A percentile compares a stretch with the other conserved stretches of the same genome.
Evolutionary conservation across 1,139 yeast genomes (phyloP).

Genomic region (Sporopachydermia cereana): DNA sequence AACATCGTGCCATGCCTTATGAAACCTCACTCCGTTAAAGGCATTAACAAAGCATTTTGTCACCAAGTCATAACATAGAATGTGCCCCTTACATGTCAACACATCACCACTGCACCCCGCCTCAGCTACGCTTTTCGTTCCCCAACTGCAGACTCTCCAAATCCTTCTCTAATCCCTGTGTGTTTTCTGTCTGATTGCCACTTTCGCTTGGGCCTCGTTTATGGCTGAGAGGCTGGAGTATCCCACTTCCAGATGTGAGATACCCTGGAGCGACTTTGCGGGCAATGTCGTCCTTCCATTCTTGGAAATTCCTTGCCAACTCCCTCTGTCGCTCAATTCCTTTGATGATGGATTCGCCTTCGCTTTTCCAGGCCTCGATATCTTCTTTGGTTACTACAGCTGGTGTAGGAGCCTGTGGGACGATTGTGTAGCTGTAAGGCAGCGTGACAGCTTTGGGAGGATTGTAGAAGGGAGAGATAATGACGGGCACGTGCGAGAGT

Average conservation of each 20-base stretch:
- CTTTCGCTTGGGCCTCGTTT: conserved; percentile 9
- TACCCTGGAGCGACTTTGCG: conserved; percentile 34
- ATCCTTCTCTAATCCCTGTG: neutral
- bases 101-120: too few species aligned
- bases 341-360: conserved; percentile 13
- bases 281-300: conserved; percentile 23
- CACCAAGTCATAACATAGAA: too few species aligned
- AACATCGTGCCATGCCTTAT: conserved; percentile 90
- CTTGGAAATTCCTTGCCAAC: conserved; percentile 19
- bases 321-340: conserved; percentile 17
- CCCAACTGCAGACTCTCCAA: neutral
- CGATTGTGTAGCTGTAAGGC: conserved; percentile 35
- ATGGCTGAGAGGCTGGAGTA: conserved; percentile 20
- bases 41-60: too few species aligned
- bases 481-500: conserved; percentile 47
- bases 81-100: too few species aligned
- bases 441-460: conserved; percentile 50
- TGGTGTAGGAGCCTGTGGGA: conserved; percentile 23
- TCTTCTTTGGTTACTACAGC: conserved; percentile 20
- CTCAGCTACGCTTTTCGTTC: too few species aligned
- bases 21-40: conserved; percentile 74
- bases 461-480: conserved; percentile 41
- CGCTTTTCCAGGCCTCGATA: conserved; percentile 17
- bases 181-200: too few species aligned
- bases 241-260: conserved; percentile 21